Evolutionary conservation across 2,329 filamentous ascomycete species (phyloP).

Genomic region (Botrytis aclada): DNA sequence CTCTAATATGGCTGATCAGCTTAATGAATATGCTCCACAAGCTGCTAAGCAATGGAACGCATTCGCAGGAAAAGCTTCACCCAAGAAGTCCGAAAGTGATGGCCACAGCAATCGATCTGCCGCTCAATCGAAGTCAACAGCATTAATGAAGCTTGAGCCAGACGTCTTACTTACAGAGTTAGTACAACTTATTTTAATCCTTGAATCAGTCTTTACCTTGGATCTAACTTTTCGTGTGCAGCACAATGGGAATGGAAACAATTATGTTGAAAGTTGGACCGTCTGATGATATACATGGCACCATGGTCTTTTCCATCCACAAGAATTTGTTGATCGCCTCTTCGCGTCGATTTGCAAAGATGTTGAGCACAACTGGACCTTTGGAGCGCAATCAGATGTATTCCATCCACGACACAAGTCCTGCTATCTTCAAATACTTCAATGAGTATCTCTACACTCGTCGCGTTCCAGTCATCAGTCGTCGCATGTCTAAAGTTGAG

Average conservation of each 20-base stretch:
- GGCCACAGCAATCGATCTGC: background rate
- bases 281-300: background rate
- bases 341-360: slow-evolving; percentile 2
- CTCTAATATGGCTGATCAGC: background rate
- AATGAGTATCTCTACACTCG: slow-evolving; percentile 26
- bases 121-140: background rate
- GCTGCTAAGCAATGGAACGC: background rate
- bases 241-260: slow-evolving; percentile 10
- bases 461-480: slow-evolving; percentile 19
- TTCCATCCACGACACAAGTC: slow-evolving; percentile 10
- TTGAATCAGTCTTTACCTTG: background rate
- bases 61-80: too few relatives aligned
- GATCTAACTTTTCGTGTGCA: background rate
- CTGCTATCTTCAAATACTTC: slow-evolving; percentile 26
- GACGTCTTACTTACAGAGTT: slow-evolving; percentile 10
- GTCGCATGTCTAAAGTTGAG: background rate
- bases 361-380: background rate
- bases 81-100: background rate
- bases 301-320: slow-evolving; percentile 14
- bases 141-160: background rate
- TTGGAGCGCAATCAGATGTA: background rate
- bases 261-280: slow-evolving; percentile 1
- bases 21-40: background rate
- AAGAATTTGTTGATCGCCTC: background rate
- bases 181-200: background rate